Base-by-base conservation (phyloP, 176 grass and related monocot genomes). In the Tillandsia leiboldiana region DNA sequence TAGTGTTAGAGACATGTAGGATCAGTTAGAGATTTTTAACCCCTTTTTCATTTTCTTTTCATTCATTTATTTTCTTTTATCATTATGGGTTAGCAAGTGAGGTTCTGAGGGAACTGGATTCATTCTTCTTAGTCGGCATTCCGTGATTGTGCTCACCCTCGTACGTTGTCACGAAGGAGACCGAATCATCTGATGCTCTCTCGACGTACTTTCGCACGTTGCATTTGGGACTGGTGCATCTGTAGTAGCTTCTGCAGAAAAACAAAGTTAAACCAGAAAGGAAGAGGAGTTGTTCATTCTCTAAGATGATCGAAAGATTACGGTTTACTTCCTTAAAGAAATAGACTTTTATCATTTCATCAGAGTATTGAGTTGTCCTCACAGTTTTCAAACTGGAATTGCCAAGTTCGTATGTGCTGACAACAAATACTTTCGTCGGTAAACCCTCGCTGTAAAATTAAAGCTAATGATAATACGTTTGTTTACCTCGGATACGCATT, bases 141-240 rank as follows among this genome's bases (percentile, higher is more conserved):
- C 78, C 74, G 27, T 85, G 87, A 50, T 85, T 85, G 65, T 90
- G 87, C 49, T 48, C 70, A 22, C 82, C 87, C 80, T 89, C 87
- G 20, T 85, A 83, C 33, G 75, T 88, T n/a, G 86, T 88, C 3
- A 81, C 59, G 49, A 81, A 73, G 42, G 81, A 78, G 33, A 63
- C 81, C 0, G 73, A 84, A 23, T 81, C 78, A 61, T 81, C 86
- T 0, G 81, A 81, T 14, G 67, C 78, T 51, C 62, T 83, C 68
- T 85, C 82, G 13, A 89, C 79, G 2, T 82, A 89, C 79, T 85
- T 79, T 18, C 79, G 63, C 11, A 72, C 83, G 2, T 63, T 90
- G 66, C 87, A 83, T 80, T 78, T 83, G 0, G 81, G 77, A 58
- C 42, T 73, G 53, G 77, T 78, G 61, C 86, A 84, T 73, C 73